Conservation (phyloP, 2,329 filamentous ascomycete genomes). For the Neonectria sp. region DNA sequence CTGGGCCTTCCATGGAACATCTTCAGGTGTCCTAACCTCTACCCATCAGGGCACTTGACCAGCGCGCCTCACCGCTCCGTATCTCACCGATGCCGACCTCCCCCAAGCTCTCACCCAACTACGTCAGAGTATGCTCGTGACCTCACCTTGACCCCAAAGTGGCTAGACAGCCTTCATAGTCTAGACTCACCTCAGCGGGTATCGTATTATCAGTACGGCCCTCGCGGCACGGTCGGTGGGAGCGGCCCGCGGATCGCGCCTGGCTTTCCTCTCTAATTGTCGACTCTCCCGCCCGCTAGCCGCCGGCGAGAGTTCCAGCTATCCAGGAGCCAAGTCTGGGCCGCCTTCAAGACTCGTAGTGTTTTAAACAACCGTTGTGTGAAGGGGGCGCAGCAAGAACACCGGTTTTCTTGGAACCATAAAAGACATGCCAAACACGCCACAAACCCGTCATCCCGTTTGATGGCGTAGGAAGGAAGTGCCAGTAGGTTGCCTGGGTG, state of each 20-base stretch:
- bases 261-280: not conserved
- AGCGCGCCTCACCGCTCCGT: not conserved
- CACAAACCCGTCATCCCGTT: constrained; percentile 17
- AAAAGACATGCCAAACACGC: constrained; percentile 10
- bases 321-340: constrained; percentile 15
- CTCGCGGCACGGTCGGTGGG: constrained; percentile 23
- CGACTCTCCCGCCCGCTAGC: constrained; percentile 21
- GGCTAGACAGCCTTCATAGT: constrained; percentile 14
- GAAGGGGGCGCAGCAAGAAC: constrained; percentile 2
- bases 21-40: not conserved
- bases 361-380: not conserved
- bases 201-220: constrained; percentile 20
- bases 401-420: constrained; percentile 1
- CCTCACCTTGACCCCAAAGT: constrained; percentile 16
- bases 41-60: constrained; percentile 5
- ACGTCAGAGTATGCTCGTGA: constrained; percentile 29
- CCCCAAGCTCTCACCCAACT: constrained; percentile 11
- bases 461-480: constrained; percentile 9
- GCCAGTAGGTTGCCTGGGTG: constrained; percentile 5
- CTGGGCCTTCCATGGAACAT: not conserved
- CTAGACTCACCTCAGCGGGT: constrained; percentile 4
- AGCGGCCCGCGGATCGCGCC: constrained; percentile 22
- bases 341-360: not conserved
- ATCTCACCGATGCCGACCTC: constrained; percentile 1
- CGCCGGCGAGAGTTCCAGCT: constrained; percentile 17